Percentiles rank a stretch among this genome's conserved stretches.
Evolutionary conservation across 2,329 filamentous ascomycete genomes (phyloP).

Genomic region (Trichoderma guizhouense): DNA sequence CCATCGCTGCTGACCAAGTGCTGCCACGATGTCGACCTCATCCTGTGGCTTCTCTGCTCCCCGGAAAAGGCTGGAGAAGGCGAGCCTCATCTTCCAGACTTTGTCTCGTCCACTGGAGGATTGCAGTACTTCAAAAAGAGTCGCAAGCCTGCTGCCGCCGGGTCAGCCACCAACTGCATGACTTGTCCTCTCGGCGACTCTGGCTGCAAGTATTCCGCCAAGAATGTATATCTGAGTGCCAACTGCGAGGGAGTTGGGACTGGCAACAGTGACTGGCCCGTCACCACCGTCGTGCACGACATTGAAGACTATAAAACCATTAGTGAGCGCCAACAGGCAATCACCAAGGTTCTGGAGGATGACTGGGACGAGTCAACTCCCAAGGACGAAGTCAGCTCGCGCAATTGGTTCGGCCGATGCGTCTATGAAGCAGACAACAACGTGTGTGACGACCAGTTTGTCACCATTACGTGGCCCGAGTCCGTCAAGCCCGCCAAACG

Average conservation of each 20-base stretch:
- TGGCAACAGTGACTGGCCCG: slow-evolving; percentile 73
- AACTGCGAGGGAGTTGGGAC: slow-evolving; percentile 57
- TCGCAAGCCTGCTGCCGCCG: slow-evolving; percentile 73
- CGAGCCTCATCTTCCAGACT: slow-evolving; percentile 67
- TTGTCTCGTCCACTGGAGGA: slow-evolving; percentile 71
- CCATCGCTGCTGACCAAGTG: slow-evolving; percentile 90
- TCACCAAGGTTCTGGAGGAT: slow-evolving; percentile 45
- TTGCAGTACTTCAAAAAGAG: slow-evolving; percentile 73
- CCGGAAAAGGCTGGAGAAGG: slow-evolving; percentile 48
- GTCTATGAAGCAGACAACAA: slow-evolving; percentile 93
- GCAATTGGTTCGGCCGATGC: slow-evolving; percentile 87
- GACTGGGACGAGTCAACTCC: slow-evolving; percentile 53
- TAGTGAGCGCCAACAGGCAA: slow-evolving; percentile 37
- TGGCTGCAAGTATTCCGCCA: slow-evolving; percentile 80
- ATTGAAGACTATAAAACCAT: slow-evolving; percentile 71
- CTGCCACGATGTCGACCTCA: slow-evolving; percentile 91
- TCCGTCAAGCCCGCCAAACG: slow-evolving; percentile 67
- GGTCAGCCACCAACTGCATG: slow-evolving; percentile 79
- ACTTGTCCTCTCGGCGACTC: slow-evolving; percentile 64
- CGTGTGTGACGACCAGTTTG: slow-evolving; percentile 88
- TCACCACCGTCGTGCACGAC: slow-evolving; percentile 86
- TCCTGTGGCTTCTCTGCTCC: slow-evolving; percentile 86
- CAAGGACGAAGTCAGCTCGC: slow-evolving; percentile 43
- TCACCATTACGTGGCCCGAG: slow-evolving; percentile 85
- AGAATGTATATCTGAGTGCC: slow-evolving; percentile 73